A percentile compares a stretch with the other conserved stretches of the same genome.
phyloP scores from a whole-genome alignment of 257 asterid species.

The Plantago major region DNA sequence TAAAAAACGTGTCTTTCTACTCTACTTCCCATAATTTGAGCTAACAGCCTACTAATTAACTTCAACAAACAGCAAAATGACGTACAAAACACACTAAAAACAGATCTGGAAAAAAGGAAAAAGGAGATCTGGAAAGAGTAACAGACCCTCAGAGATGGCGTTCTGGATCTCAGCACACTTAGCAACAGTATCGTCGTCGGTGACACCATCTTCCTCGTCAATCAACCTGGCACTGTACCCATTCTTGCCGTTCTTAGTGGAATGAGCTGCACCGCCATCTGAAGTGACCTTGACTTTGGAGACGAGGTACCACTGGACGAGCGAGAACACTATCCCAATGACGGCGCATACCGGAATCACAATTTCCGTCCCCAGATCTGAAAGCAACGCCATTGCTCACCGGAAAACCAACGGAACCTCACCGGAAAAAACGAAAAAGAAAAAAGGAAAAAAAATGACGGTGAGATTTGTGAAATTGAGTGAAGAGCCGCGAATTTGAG shows the following conservation, averaged over 20 bases:
- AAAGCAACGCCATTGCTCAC: slow-evolving; percentile 38
- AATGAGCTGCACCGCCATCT: slow-evolving; percentile 20
- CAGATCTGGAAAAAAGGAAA: neutral
- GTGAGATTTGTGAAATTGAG: neutral
- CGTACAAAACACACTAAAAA: neutral
- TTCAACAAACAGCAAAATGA: neutral
- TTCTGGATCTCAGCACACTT: slow-evolving; percentile 86
- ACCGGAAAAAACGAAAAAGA: slow-evolving; percentile 7
- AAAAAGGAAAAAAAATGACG: neutral
- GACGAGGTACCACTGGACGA: slow-evolving; percentile 44
- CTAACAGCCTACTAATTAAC: neutral
- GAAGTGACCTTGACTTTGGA: slow-evolving; percentile 34
- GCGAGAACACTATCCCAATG: slow-evolving; percentile 56
- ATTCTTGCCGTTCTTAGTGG: slow-evolving; percentile 42
- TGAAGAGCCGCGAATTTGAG: slow-evolving; percentile 17
- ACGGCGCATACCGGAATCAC: slow-evolving; percentile 64
- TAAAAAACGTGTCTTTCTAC: no score
- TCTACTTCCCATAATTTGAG: no score
- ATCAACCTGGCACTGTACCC: slow-evolving; percentile 63
- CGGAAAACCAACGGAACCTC: slow-evolving; percentile 7
- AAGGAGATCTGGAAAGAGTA: slow-evolving; percentile 28
- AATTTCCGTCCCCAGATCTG: slow-evolving; percentile 59
- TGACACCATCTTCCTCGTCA: slow-evolving; percentile 85
- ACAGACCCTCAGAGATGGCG: slow-evolving; percentile 82
- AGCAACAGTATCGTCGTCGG: slow-evolving; percentile 58